Conservation (phyloP, 169 alveolate genomes). For the Plasmodium sp. region DNA sequence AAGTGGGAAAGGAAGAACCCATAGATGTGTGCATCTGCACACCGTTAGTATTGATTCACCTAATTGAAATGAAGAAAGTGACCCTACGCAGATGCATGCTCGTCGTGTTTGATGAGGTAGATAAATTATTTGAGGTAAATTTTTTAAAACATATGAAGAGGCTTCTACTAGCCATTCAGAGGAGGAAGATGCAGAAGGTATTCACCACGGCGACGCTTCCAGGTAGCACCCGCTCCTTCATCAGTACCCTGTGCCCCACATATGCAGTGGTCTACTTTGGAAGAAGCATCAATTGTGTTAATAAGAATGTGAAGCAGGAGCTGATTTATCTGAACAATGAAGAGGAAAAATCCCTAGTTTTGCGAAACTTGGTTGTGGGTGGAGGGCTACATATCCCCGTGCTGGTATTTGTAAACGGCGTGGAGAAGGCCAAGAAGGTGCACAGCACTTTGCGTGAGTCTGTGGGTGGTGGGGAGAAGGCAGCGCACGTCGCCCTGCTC, state of each 20-base stretch:
- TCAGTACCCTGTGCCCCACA: constrained; percentile 41
- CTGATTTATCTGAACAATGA: constrained; percentile 62
- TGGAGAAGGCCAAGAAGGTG: constrained; percentile 20
- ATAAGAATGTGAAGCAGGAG: constrained; percentile 68
- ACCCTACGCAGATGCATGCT: constrained; percentile 45
- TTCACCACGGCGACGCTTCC: constrained; percentile 75
- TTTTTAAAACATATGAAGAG: constrained; percentile 28
- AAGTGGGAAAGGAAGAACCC: constrained; percentile 3
- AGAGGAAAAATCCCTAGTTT: constrained; percentile 53
- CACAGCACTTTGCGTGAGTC: neutral
- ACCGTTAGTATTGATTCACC: constrained; percentile 9
- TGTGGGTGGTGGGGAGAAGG: neutral
- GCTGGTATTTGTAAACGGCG: constrained; percentile 49
- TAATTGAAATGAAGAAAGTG: constrained; percentile 33
- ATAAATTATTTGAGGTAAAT: constrained; percentile 54
- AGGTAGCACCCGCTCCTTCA: constrained; percentile 22
- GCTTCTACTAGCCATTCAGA: constrained; percentile 22
- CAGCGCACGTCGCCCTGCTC: neutral
- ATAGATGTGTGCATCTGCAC: constrained; percentile 57
- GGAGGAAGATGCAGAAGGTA: constrained; percentile 45
- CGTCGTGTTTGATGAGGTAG: constrained; percentile 72
- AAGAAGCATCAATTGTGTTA: constrained; percentile 31
- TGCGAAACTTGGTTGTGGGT: constrained; percentile 28
- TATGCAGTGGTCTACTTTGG: constrained; percentile 57
- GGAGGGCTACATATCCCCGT: constrained; percentile 58